phyloP scores from a whole-genome alignment of 225 moss, liverwort and hornwort genomes.

The Pseudoscleropodium purum region DNA sequence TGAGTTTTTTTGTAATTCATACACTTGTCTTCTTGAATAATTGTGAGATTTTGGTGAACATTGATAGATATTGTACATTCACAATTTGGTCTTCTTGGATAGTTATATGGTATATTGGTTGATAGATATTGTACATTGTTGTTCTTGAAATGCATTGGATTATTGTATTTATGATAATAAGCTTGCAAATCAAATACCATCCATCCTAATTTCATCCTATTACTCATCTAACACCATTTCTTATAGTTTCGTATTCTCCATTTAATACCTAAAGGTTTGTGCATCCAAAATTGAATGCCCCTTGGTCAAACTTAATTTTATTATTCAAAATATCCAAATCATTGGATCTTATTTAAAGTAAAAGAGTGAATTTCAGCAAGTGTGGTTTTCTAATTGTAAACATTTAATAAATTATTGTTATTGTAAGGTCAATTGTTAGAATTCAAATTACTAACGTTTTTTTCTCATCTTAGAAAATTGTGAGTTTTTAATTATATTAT shows the following conservation, averaged over 20 bases:
- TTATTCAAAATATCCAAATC: not conserved
- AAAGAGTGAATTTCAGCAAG: too few species aligned
- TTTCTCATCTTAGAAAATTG: not conserved
- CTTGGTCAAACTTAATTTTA: not conserved
- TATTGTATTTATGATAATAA: not conserved
- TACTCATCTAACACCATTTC: accelerated
- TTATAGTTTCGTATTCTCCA: accelerated
- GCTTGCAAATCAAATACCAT: not conserved
- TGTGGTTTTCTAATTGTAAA: not conserved
- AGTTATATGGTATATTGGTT: not conserved
- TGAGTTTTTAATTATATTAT: not conserved
- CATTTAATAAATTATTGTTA: not conserved
- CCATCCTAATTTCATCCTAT: not conserved
- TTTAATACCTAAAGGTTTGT: not conserved
- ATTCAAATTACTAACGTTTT: not conserved
- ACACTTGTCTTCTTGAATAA: accelerated
- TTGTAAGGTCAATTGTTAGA: too few species aligned
- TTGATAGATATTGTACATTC: not conserved
- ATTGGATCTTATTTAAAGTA: too few species aligned
- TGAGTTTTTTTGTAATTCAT: not conserved
- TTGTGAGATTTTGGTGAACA: not conserved
- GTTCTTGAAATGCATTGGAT: not conserved
- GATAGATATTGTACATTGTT: not conserved
- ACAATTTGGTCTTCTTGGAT: not conserved
- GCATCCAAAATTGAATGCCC: not conserved